Evolutionary conservation across 192 early-diverging fungal species (phyloP).

Genomic region (Diversispora epigaea): DNA sequence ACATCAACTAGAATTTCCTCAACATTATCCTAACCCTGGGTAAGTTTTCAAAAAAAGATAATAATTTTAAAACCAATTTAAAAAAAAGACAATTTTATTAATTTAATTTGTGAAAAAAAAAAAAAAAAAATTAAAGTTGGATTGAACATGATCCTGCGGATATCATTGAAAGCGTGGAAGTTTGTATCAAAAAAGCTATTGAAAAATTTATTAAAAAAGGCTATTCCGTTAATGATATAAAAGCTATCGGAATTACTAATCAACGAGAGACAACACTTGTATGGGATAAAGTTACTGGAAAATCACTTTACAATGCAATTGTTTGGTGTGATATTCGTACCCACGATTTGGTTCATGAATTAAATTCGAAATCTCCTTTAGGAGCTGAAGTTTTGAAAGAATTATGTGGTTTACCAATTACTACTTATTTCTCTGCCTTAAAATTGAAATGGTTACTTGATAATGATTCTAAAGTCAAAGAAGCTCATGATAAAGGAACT

Average conservation of each 20-base stretch:
- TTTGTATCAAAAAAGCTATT: conserved; percentile 67
- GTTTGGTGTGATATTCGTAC: conserved; percentile 93
- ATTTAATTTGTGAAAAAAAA: conserved; percentile 20
- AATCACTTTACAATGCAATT: conserved; percentile 80
- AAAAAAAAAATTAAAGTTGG: conserved; percentile 57
- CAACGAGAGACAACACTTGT: conserved; percentile 90
- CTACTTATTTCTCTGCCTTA: conserved; percentile 90
- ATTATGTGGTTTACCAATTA: conserved; percentile 82
- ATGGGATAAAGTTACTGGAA: conserved; percentile 83
- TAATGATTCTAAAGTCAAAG: conserved; percentile 68
- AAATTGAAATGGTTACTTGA: conserved; percentile 93
- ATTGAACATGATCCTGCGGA: conserved; percentile 83
- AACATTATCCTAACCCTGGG: conserved; percentile 75
- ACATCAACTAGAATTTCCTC: conserved; percentile 80
- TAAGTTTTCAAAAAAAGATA: conserved; percentile 32
- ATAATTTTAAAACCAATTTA: background rate
- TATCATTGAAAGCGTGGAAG: conserved; percentile 65
- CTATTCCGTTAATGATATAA: conserved; percentile 52
- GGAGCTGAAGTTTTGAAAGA: conserved; percentile 45
- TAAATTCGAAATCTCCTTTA: conserved; percentile 49
- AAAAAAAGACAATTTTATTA: background rate
- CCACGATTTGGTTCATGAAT: conserved; percentile 62
- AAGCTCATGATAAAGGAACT: conserved; percentile 68
- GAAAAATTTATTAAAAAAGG: conserved; percentile 65
- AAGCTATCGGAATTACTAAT: conserved; percentile 88